phyloP scores from a whole-genome alignment of 371 early-diverging fungal genomes.

The Mucor irregularis region DNA sequence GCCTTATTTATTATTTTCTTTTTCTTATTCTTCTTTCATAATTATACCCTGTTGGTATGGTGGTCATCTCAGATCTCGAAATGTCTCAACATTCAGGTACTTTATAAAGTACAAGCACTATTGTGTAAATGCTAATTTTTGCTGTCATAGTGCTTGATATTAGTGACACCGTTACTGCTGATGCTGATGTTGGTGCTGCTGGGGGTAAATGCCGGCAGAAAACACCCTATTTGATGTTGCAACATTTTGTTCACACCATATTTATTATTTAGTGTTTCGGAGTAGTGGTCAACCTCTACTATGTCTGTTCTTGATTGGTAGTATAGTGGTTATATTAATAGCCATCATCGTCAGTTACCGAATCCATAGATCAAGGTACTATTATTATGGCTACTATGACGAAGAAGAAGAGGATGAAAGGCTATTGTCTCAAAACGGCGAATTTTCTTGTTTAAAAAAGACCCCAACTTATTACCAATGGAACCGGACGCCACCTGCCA shows the following conservation, averaged over 20 bases:
- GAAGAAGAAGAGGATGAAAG: slow-evolving; percentile 25
- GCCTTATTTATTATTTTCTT: not conserved
- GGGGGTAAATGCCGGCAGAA: no score
- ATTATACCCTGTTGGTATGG: not conserved
- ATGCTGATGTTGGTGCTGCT: no score
- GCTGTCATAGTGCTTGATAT: no score
- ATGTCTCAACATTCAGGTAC: not conserved
- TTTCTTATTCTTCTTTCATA: not conserved
- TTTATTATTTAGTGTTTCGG: no score
- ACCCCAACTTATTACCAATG: slow-evolving; percentile 41
- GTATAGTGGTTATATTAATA: not conserved
- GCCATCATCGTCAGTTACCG: not conserved
- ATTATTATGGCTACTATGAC: slow-evolving; percentile 4
- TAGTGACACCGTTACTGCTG: no score
- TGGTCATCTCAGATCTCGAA: not conserved
- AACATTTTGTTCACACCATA: no score
- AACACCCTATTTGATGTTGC: no score
- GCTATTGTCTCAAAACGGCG: not conserved
- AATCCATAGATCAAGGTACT: not conserved
- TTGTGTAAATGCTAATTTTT: no score
- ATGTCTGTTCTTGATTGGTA: no score
- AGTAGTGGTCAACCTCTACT: no score
- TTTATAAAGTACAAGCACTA: not conserved
- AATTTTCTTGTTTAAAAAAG: slow-evolving; percentile 13
- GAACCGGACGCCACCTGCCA: slow-evolving; percentile 36